A percentile compares a stretch with the other conserved stretches of the same genome.
Evolutionary conservation across 345 rosid species (phyloP).

Genomic region (Boechera divaricarpa): DNA sequence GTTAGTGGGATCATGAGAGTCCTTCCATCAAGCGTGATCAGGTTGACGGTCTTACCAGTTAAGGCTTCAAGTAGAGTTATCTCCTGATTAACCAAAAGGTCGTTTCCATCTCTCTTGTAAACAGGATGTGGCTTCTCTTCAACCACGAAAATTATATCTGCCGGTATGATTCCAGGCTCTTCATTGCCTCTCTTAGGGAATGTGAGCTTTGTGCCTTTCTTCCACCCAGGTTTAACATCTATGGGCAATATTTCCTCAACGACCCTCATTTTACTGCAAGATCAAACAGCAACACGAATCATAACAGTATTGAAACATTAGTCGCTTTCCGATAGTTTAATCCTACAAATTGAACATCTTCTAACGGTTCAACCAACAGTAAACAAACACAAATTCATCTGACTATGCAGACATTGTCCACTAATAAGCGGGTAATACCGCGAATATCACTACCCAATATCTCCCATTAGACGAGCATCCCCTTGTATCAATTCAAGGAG

Average conservation of each 20-base stretch:
- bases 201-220: conserved; percentile 93
- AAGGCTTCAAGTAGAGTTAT: conserved; percentile 87
- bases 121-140: conserved; percentile 88
- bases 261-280: conserved; percentile 59
- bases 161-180: conserved; percentile 77
- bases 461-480: background rate
- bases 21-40: conserved; percentile 79
- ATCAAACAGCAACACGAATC: conserved; percentile 31
- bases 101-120: conserved; percentile 86
- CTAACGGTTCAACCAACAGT: conserved; percentile 5
- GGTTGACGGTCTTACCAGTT: conserved; percentile 73
- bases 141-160: conserved; percentile 77
- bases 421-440: background rate
- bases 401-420: conserved; percentile 10
- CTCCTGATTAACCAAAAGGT: conserved; percentile 71
- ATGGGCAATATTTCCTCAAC: conserved; percentile 83
- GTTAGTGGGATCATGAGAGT: conserved; percentile 68
- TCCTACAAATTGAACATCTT: background rate
- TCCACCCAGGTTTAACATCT: conserved; percentile 96
- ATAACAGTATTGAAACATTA: conserved; percentile 18
- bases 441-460: background rate
- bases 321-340: background rate
- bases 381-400: conserved; percentile 21
- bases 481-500: background rate
- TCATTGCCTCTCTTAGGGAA: conserved; percentile 89